These are phyloP conservation scores for Saccharomyces hybrid DNA, from an alignment of 1,139 yeast species.

Conservation along the genomic window DNA sequence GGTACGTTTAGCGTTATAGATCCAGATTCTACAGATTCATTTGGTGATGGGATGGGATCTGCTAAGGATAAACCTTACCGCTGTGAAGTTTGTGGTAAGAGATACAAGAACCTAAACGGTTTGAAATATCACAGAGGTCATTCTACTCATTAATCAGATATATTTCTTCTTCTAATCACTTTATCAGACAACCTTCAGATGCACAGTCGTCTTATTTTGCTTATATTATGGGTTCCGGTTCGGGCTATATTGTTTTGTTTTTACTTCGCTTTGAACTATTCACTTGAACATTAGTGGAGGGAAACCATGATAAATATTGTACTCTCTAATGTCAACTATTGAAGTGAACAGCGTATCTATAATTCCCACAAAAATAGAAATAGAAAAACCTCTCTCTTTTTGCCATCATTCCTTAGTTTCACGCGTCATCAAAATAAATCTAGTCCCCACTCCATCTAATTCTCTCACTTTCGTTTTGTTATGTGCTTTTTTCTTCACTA, in stretches of 20 bases:
- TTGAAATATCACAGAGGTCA: conserved; percentile 96
- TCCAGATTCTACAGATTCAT: conserved; percentile 79
- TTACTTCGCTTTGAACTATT: background rate
- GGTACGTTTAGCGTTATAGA: conserved; percentile 90
- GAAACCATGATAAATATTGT: background rate
- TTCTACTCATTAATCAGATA: conserved; percentile 63
- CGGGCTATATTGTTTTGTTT: background rate
- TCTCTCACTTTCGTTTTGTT: background rate
- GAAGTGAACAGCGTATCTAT: background rate
- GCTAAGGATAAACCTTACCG: conserved; percentile 97
- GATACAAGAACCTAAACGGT: conserved; percentile 93
- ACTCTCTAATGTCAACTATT: background rate
- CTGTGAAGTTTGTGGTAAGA: conserved; percentile 96
- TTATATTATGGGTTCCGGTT: background rate
- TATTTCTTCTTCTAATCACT: background rate
- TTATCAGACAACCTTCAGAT: background rate
- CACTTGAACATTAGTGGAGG: background rate
- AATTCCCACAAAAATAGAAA: background rate
- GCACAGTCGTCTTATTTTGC: background rate
- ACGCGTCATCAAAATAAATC: background rate
- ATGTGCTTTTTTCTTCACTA: background rate
- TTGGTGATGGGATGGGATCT: conserved; percentile 76
- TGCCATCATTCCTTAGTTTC: background rate
- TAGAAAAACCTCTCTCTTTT: background rate
- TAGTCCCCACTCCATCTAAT: background rate